phyloP scores from a whole-genome alignment of 495 filamentous ascomycete genomes.

The Aspergillus haitiensis region DNA sequence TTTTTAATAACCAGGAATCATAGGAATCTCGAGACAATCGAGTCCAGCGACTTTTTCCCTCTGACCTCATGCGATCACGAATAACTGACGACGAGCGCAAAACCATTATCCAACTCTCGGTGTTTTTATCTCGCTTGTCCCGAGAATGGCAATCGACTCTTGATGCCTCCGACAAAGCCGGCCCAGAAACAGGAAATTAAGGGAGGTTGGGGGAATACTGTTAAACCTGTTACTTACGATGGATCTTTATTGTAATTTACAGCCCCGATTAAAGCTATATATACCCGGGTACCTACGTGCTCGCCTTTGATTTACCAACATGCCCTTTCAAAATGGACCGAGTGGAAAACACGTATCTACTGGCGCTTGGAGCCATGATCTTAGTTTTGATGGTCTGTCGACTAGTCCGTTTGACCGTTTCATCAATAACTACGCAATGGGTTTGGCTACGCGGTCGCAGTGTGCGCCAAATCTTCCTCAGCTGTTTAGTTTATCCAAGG shows the following conservation, averaged over 20 bases:
- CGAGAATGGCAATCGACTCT: not conserved
- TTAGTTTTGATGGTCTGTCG: not conserved
- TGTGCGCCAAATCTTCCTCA: conserved; percentile 4
- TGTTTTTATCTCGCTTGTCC: not conserved
- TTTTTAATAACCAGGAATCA: too few species aligned
- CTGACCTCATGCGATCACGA: not conserved
- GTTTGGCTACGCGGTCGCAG: not conserved
- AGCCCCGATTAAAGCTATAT: too few species aligned
- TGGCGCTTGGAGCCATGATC: not conserved
- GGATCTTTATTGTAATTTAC: too few species aligned
- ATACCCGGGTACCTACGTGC: too few species aligned
- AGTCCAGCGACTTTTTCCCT: conserved; percentile 2
- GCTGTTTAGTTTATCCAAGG: conserved; percentile 13
- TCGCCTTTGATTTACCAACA: too few species aligned
- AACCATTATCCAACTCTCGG: conserved; percentile 8
- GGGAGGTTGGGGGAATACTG: not conserved
- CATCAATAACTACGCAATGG: not conserved
- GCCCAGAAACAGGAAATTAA: too few species aligned
- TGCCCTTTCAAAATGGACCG: not conserved
- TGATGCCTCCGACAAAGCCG: too few species aligned
- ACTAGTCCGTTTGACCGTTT: not conserved
- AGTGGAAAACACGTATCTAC: not conserved
- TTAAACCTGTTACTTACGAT: not conserved
- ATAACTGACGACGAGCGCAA: conserved; percentile 11
- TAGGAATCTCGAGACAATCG: conserved; percentile 5